Base-by-base conservation (phyloP, 2,329 filamentous ascomycete genomes). In the Fusarium sp. region DNA sequence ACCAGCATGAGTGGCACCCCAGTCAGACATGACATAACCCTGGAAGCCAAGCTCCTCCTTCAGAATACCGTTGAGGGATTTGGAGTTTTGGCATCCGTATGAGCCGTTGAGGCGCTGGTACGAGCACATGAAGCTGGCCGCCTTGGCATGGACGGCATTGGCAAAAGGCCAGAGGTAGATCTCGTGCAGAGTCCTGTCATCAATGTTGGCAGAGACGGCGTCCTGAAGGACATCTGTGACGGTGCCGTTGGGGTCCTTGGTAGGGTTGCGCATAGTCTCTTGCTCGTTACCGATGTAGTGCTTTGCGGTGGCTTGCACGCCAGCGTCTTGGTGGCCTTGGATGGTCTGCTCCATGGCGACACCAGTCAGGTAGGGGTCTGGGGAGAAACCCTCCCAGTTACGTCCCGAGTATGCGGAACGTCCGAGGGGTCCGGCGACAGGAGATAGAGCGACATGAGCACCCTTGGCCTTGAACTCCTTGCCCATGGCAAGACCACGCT, bases 21-120 rank as follows among this genome's bases (percentile, higher is more conserved):
- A 97, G 81, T 97, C 94, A 14, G 89, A 90, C 89, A 94, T 91
- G 69, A 96, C 89, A 77, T 94, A 94, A 0, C 94, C 94, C 76
- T 95, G 93, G 84, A 96, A 96, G 50, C 93, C 93, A 0, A 96
- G 86, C 82, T 97, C 94, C 30, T 89, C 88, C 84, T 96, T 96
- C 70, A 97, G 85, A 3, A 97, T 84, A 27, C 91, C 90, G 79
- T 97, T 97, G 73, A 95, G 84, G 8, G 92, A 82, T 79, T 93
- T 91, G 37, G 91, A 93, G 85, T 97, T 97, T 79, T 96, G 92
- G 82, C 94, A 97, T n/a, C 83, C 88, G 76, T 95, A 95, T 12
- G 91, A 94, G 81, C 94, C 94, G 85, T 97, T 97, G 82, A 95
- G 81, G 77, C 93, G 92, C 79, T 94, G 91, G 85, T 95, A 95